A percentile compares a stretch with the other conserved stretches of the same genome.
phyloP scores from a whole-genome alignment of 306 rosid genomes.

The apple (Malus domestica) region DNA sequence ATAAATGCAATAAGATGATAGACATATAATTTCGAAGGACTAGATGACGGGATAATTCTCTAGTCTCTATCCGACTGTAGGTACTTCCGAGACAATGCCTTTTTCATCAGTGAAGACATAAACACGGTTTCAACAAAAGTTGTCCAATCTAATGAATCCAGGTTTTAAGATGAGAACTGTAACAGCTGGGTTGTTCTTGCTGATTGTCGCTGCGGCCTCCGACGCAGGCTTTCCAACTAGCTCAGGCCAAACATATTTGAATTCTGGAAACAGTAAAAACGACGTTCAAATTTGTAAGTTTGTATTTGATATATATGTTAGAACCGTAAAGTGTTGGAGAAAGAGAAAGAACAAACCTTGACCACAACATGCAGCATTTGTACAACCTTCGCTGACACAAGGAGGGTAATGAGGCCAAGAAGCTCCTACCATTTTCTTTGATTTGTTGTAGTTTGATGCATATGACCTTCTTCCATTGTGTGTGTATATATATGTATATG shows the following conservation, averaged over 20 bases:
- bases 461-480: background rate
- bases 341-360: background rate
- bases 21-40: background rate
- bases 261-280: background rate
- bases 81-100: background rate
- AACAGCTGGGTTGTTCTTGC: background rate
- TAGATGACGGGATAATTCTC: background rate
- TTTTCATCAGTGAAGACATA: background rate
- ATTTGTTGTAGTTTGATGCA: background rate
- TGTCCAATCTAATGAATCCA: background rate
- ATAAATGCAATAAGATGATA: too few relatives aligned
- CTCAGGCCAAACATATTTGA: background rate
- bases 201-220: background rate
- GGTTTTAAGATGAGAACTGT: background rate
- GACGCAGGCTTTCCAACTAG: background rate
- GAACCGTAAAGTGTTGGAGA: background rate
- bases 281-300: too few relatives aligned
- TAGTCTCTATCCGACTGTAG: background rate
- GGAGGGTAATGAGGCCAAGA: background rate
- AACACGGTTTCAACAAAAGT: background rate
- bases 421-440: background rate
- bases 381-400: background rate
- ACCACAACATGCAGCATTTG: background rate
- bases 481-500: accelerated
- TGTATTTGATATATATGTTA: background rate